These are phyloP conservation scores for Diaporthe citri DNA, from an alignment of 2,329 filamentous ascomycete species.

Conservation along the genomic window DNA sequence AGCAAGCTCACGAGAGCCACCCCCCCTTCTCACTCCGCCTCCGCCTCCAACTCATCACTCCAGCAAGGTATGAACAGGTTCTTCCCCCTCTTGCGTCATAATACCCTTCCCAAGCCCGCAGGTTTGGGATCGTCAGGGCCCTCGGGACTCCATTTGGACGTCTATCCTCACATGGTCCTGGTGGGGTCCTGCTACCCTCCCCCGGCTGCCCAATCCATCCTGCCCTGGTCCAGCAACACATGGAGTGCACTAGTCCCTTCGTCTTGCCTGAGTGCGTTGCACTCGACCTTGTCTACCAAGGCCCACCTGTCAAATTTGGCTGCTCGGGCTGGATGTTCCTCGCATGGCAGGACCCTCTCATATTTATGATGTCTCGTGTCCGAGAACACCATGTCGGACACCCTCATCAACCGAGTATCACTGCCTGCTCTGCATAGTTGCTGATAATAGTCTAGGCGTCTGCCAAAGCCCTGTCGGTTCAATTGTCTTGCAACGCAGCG, in stretches of 20 bases:
- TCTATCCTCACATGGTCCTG: not conserved
- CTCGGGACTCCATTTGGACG: not conserved
- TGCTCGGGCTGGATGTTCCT: no score
- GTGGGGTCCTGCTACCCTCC: conserved; percentile 1
- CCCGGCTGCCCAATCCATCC: not conserved
- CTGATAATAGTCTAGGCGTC: not conserved
- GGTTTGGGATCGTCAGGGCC: conserved; percentile 12
- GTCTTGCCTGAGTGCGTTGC: not conserved
- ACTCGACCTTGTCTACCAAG: not conserved
- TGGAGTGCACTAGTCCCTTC: not conserved
- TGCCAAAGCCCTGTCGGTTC: not conserved
- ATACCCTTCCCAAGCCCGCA: conserved; percentile 4
- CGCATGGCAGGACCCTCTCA: not conserved
- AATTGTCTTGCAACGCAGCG: not conserved
- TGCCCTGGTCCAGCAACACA: not conserved
- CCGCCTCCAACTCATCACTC: not conserved
- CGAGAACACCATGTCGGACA: not conserved
- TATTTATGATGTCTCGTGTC: not conserved
- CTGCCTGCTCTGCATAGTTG: not conserved
- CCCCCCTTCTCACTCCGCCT: not conserved
- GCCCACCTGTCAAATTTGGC: not conserved
- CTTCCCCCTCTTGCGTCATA: conserved; percentile 20
- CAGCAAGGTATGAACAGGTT: conserved; percentile 5
- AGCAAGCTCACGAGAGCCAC: not conserved
- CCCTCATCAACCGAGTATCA: not conserved